A percentile compares a stretch with the other conserved stretches of the same genome.
Conservation (phyloP, 2,329 filamentous ascomycete genomes). For the Eurotiales sp. region DNA sequence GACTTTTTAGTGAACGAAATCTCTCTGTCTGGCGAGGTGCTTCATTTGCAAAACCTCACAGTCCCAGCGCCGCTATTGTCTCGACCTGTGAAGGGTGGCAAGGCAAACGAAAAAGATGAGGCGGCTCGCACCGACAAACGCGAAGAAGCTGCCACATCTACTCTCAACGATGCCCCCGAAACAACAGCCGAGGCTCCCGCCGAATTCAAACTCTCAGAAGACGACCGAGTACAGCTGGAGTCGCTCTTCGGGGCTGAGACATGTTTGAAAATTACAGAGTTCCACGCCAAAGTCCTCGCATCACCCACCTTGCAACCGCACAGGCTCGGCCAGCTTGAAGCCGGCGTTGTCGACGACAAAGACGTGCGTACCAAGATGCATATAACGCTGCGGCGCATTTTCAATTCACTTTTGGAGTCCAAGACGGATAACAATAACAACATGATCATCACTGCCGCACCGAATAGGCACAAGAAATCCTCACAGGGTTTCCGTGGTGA, state of each 20-base stretch:
- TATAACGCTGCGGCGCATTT: slow-evolving; percentile 69
- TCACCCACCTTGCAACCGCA: slow-evolving; percentile 54
- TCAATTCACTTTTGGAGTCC: slow-evolving; percentile 73
- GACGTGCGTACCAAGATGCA: slow-evolving; percentile 61
- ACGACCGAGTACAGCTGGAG: slow-evolving; percentile 43
- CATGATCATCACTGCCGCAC: slow-evolving; percentile 54
- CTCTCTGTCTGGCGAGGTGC: slow-evolving; percentile 66
- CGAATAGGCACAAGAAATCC: slow-evolving; percentile 31
- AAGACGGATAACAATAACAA: slow-evolving; percentile 67
- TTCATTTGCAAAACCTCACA: slow-evolving; percentile 61
- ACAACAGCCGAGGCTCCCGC: slow-evolving; percentile 11
- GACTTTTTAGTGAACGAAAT: slow-evolving; percentile 95
- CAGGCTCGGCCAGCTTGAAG: slow-evolving; percentile 53
- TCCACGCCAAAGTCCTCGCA: slow-evolving; percentile 53
- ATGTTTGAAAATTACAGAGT: slow-evolving; percentile 49
- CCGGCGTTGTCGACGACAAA: slow-evolving; percentile 57
- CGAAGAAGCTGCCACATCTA: slow-evolving; percentile 9
- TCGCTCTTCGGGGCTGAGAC: slow-evolving; percentile 51
- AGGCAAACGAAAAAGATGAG: background rate
- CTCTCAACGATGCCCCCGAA: slow-evolving; percentile 13
- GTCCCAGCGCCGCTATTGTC: slow-evolving; percentile 22
- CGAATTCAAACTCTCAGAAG: slow-evolving; percentile 37
- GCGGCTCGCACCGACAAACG: background rate
- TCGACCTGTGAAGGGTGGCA: slow-evolving; percentile 3
- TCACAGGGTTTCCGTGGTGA: slow-evolving; percentile 29